Conservation (phyloP, 1,284 basidiomycete species). For the Moesziomyces parantarcticus region DNA sequence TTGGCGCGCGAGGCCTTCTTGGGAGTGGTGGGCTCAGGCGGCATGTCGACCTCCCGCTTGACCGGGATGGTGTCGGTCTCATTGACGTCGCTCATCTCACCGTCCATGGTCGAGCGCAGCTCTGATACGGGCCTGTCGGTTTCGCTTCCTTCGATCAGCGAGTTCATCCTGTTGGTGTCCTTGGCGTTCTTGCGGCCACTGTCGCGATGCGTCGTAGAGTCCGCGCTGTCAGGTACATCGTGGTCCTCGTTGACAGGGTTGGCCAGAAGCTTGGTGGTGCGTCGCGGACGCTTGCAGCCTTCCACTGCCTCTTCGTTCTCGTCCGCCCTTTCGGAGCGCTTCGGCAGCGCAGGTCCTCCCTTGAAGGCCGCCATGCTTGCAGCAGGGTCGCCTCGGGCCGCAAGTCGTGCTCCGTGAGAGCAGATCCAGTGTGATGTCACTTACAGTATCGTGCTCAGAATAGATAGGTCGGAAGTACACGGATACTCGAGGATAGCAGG, state of each 20-base stretch:
- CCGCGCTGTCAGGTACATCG: conserved; percentile 1
- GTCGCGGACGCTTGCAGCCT: conserved; percentile 13
- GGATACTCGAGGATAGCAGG: too few relatives aligned
- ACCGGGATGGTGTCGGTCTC: not conserved
- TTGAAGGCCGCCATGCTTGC: conserved; percentile 19
- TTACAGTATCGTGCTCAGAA: too few relatives aligned
- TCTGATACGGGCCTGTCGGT: conserved; percentile 6
- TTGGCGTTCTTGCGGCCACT: not conserved
- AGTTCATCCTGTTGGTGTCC: not conserved
- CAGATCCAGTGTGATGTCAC: too few relatives aligned
- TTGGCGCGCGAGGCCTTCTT: conserved; percentile 10
- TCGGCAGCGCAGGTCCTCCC: conserved; percentile 27
- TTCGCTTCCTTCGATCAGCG: not conserved
- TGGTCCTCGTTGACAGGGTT: conserved; percentile 6
- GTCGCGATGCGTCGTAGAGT: not conserved
- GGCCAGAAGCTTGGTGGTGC: conserved; percentile 16
- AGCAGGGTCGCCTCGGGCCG: not conserved
- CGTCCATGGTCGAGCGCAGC: conserved; percentile 14
- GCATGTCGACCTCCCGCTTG: not conserved
- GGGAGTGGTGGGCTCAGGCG: conserved; percentile 12
- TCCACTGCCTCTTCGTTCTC: not conserved
- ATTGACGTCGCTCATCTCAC: not conserved
- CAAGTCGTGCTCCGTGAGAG: too few relatives aligned
- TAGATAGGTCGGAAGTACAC: too few relatives aligned
- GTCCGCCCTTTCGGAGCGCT: conserved; percentile 5